Evolutionary conservation across 2,329 filamentous ascomycete genomes (phyloP).

Genomic region (Emydomyces testavorans): DNA sequence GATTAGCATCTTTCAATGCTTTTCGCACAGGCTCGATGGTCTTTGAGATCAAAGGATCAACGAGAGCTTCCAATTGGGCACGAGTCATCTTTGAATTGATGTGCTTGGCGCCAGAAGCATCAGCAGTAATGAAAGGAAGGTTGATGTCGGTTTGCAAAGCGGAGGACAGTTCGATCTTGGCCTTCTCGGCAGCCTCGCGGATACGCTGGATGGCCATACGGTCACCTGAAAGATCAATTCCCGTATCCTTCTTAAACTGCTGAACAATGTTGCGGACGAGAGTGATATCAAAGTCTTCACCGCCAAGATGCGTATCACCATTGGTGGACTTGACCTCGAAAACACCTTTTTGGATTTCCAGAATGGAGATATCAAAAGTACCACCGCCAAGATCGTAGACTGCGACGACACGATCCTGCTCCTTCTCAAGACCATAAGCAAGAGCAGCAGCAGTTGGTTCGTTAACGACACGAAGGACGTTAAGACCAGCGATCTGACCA

Average conservation of each 20-base stretch:
- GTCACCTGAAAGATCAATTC: constrained; percentile 78
- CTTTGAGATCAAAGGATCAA: constrained; percentile 74
- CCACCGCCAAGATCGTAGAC: constrained; percentile 98
- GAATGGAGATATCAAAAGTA: constrained; percentile 97
- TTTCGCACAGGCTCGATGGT: constrained; percentile 91
- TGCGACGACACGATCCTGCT: constrained; percentile 75
- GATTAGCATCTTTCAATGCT: constrained; percentile 88
- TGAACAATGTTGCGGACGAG: constrained; percentile 87
- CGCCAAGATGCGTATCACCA: constrained; percentile 95
- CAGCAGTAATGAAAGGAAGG: constrained; percentile 96
- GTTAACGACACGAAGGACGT: constrained; percentile 95
- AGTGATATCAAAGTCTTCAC: constrained; percentile 93
- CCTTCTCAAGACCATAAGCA: constrained; percentile 93
- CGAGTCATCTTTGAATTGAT: constrained; percentile 93
- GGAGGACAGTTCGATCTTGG: constrained; percentile 96
- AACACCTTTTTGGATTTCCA: constrained; percentile 94
- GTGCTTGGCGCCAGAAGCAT: constrained; percentile 91
- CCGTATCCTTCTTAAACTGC: constrained; percentile 93
- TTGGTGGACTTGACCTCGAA: constrained; percentile 99
- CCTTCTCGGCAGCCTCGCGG: constrained; percentile 96
- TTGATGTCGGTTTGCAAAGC: constrained; percentile 95
- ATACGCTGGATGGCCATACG: constrained; percentile 99
- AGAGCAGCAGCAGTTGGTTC: constrained; percentile 93
- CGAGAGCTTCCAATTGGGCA: constrained; percentile 82
- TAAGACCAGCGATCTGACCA: constrained; percentile 88